These are phyloP conservation scores for Talaromyces trachyspermus DNA, from an alignment of 495 filamentous ascomycete species.

Conservation along the genomic window DNA sequence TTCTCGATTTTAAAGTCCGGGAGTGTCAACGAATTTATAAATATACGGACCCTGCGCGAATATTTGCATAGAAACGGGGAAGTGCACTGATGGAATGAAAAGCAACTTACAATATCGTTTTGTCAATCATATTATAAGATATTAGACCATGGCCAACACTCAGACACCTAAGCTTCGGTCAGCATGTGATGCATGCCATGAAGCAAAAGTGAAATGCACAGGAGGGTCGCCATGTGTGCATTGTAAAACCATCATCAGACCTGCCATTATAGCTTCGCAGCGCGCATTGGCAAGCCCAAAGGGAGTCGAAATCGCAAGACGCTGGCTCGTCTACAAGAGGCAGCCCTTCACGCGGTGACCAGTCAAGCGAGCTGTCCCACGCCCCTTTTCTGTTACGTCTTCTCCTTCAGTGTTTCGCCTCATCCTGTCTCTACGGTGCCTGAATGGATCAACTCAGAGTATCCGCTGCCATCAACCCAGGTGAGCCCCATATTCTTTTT, in stretches of 20 bases:
- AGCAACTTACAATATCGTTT: too few species aligned
- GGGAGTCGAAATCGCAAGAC: slow-evolving; percentile 12
- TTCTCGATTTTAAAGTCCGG: too few species aligned
- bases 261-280: slow-evolving; percentile 10
- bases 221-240: slow-evolving; percentile 10
- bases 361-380: not conserved
- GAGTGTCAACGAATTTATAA: not conserved
- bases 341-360: not conserved
- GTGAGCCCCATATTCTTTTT: not conserved
- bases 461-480: not conserved
- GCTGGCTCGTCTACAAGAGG: slow-evolving; percentile 7
- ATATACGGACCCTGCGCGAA: not conserved
- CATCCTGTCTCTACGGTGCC: not conserved
- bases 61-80: too few species aligned
- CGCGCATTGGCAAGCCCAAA: slow-evolving; percentile 11
- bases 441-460: not conserved
- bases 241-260: slow-evolving; percentile 6
- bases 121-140: not conserved
- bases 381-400: not conserved
- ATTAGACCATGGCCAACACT: slow-evolving; percentile 3
- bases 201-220: slow-evolving; percentile 10
- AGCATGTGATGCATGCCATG: slow-evolving; percentile 12
- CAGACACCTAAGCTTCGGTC: slow-evolving; percentile 10
- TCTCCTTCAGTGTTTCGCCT: not conserved
- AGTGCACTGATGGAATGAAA: too few species aligned